Percentiles rank a stretch among this genome's conserved stretches.
phyloP scores from a whole-genome alignment of 805 yeast species.

The Babjeviella inositovora region DNA sequence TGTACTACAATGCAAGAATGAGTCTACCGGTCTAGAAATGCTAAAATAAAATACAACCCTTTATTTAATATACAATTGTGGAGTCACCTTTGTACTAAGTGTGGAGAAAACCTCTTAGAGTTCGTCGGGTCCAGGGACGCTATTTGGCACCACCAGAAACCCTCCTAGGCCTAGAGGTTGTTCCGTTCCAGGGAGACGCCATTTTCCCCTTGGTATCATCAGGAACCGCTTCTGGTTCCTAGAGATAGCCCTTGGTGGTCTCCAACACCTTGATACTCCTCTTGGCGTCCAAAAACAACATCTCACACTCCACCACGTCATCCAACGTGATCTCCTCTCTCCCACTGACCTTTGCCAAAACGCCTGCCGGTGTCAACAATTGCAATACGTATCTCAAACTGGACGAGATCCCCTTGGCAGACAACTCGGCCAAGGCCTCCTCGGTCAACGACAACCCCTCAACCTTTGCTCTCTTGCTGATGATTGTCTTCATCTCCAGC shows the following conservation, averaged over 20 bases:
- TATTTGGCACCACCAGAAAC: too few species aligned
- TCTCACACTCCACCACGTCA: constrained; percentile 76
- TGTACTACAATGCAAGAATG: too few species aligned
- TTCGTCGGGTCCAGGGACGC: too few species aligned
- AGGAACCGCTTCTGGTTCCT: constrained; percentile 8
- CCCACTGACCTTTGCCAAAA: constrained; percentile 60
- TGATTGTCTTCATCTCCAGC: constrained; percentile 70
- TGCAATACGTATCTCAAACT: constrained; percentile 89
- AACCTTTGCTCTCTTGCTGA: constrained; percentile 65
- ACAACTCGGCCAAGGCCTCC: constrained; percentile 63
- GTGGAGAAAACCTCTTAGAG: too few species aligned
- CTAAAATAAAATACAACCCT: too few species aligned
- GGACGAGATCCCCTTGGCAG: constrained; percentile 57
- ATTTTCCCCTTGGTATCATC: too few species aligned
- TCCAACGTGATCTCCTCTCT: constrained; percentile 48
- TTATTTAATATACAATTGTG: too few species aligned
- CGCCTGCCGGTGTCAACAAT: constrained; percentile 78
- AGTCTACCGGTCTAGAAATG: too few species aligned
- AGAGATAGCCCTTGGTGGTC: constrained; percentile 20
- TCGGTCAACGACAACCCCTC: constrained; percentile 53
- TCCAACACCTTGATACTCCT: constrained; percentile 64
- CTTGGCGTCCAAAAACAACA: constrained; percentile 71
- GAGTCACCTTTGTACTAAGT: too few species aligned
- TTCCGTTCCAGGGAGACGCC: too few species aligned
- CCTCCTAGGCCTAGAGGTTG: too few species aligned